Base-by-base conservation (phyloP, 352 stramenopile species). In the Globisporangium parvum region DNA sequence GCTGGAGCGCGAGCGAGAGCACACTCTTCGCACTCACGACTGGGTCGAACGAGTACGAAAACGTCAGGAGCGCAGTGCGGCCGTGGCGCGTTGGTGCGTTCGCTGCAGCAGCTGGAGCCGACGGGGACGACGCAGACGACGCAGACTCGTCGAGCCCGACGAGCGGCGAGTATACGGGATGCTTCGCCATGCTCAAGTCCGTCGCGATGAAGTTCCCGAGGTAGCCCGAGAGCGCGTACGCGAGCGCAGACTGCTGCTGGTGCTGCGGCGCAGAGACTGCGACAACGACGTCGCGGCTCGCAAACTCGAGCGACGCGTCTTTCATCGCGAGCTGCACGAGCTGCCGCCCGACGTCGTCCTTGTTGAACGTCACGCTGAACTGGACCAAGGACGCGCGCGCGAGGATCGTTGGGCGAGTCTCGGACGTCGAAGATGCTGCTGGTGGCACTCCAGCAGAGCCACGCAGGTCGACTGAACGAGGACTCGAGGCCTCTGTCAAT, bases 341-440 rank as follows among this genome's bases (percentile, higher is more conserved):
- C 44, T 86, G 80, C 21, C 84, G 81, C 44, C 87, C 62, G 1
- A 80, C 45, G 47, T 88, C 65, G 28, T 93, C 81, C 60, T 93
- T 93, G 59, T 93, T 93, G 52, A 93, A 87, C 15, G 84, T 87
- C 39, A 93, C 64, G 50, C 74, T 85, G 45, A 93, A 75, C 45
- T 91, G 69, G 6, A 90, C 78, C 5, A 93, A 54, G 15, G 84
- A 90, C 10, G 79, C 77, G 23, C 75, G 67, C 41, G 88, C 47
- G 18, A 85, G 33, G 5, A 81, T 51, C 18, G 62, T 55, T 18
- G 62, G 65, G 18, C 55, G n/a, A 6, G 39, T 26, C 49, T 23
- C 18, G 18, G 54, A 55, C 6, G 26, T 9, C 11, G 45, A 12
- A 17, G 28, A 37, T 10, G 26, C 20, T 41, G 44, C 20, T 10